phyloP scores from a whole-genome alignment of 2,329 filamentous ascomycete species.

The Alternaria sp. region DNA sequence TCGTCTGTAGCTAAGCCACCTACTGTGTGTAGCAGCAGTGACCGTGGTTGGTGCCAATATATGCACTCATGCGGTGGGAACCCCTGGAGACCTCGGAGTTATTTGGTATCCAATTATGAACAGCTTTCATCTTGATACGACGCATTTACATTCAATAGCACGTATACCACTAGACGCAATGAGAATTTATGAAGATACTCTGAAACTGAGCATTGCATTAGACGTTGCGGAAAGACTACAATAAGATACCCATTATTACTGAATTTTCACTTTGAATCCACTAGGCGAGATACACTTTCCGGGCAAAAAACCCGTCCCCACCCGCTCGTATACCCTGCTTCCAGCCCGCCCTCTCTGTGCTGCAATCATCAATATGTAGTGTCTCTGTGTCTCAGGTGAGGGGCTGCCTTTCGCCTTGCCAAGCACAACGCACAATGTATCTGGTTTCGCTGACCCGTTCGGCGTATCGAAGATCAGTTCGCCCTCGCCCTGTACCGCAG shows the following conservation, averaged over 20 bases:
- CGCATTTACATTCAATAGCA: not conserved
- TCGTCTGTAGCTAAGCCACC: not conserved
- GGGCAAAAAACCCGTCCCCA: not conserved
- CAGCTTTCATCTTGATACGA: not conserved
- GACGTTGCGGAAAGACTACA: not conserved
- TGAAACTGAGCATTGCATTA: not conserved
- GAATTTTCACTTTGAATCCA: not conserved
- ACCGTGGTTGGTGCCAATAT: not conserved
- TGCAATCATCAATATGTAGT: conserved; percentile 5
- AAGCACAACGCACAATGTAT: conserved; percentile 1
- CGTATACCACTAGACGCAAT: conserved; percentile 17
- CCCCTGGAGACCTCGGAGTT: not conserved
- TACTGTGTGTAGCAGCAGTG: not conserved
- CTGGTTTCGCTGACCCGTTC: not conserved
- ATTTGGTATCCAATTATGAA: not conserved
- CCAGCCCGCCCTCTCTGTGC: not conserved
- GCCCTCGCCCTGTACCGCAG: not conserved
- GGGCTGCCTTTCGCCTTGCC: conserved; percentile 2
- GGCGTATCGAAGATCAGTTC: conserved; percentile 2
- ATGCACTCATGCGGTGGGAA: not conserved
- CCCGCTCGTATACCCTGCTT: not conserved
- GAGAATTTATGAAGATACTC: not conserved
- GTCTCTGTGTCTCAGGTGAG: not conserved
- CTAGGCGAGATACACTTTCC: conserved; percentile 3
- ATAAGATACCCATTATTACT: not conserved